phyloP scores from a whole-genome alignment of 495 filamentous ascomycete species.

The Parathielavia appendiculata region DNA sequence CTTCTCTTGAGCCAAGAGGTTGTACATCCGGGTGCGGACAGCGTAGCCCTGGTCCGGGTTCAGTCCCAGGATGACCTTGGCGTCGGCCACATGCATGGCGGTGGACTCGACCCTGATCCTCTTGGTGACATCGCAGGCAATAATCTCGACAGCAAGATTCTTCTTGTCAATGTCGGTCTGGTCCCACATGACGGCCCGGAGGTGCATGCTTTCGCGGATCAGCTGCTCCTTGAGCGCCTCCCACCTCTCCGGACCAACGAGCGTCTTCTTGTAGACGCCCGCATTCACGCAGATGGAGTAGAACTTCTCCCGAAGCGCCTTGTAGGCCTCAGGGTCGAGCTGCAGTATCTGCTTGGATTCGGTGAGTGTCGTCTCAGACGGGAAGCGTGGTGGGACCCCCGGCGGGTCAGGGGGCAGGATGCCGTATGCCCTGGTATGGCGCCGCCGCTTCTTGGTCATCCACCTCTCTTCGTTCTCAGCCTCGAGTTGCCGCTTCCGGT shows the following conservation, averaged over 20 bases:
- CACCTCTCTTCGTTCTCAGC: constrained; percentile 60
- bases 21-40: constrained; percentile 61
- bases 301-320: constrained; percentile 60
- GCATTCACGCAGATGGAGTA: constrained; percentile 60
- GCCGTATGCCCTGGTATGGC: constrained; percentile 64
- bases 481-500: constrained; percentile 53
- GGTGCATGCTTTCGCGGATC: constrained; percentile 58
- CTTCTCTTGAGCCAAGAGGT: constrained; percentile 59
- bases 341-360: constrained; percentile 67
- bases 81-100: constrained; percentile 65
- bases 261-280: constrained; percentile 67
- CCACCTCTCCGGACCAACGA: constrained; percentile 67
- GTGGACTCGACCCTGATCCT: constrained; percentile 59
- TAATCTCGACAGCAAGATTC: constrained; percentile 64
- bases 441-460: constrained; percentile 62
- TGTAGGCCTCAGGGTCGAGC: constrained; percentile 60
- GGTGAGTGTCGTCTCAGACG: constrained; percentile 75
- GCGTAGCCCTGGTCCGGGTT: constrained; percentile 67
- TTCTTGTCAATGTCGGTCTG: constrained; percentile 41
- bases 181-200: constrained; percentile 59
- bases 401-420: constrained; percentile 70
- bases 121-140: constrained; percentile 80
- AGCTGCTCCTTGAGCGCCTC: constrained; percentile 64
- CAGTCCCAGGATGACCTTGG: constrained; percentile 65
- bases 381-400: constrained; percentile 63